phyloP scores from a whole-genome alignment of 176 grass and related monocot genomes.

The Rhynchospora breviuscula region DNA sequence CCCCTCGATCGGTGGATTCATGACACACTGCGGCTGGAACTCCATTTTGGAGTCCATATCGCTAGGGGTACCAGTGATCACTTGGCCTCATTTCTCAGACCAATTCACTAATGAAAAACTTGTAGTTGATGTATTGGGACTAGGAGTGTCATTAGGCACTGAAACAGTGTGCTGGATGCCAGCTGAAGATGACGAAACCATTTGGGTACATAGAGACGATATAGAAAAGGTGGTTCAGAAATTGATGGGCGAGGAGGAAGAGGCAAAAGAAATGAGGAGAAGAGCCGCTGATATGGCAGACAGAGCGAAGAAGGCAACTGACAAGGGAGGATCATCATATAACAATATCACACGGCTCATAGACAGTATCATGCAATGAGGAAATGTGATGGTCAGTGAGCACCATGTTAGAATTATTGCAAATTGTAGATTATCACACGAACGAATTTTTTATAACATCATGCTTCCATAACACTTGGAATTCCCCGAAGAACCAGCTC shows the following conservation, averaged over 20 bases:
- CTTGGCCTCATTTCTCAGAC: constrained; percentile 33
- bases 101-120: constrained; percentile 41
- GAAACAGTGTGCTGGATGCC: too few relatives aligned
- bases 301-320: constrained; percentile 27
- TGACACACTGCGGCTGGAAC: constrained; percentile 11
- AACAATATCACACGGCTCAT: constrained; percentile 15
- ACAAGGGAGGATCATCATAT: constrained; percentile 31
- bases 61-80: constrained; percentile 24
- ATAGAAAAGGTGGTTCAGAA: neutral
- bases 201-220: too few relatives aligned
- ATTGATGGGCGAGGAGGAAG: constrained; percentile 35
- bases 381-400: neutral
- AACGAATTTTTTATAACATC: neutral
- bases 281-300: constrained; percentile 26
- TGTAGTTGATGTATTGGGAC: constrained; percentile 7
- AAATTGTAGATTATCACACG: neutral
- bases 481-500: too few relatives aligned
- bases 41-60: constrained; percentile 27
- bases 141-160: constrained; percentile 11
- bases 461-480: too few relatives aligned
- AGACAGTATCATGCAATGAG: constrained; percentile 1
- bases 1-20: constrained; percentile 17
- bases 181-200: too few relatives aligned
- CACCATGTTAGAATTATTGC: neutral
- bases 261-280: constrained; percentile 24